Evolutionary conservation across 2,329 filamentous ascomycete genomes (phyloP), one percentile per base, ranked within the genome.

Genomic region (Chaetomium sp.): DNA sequence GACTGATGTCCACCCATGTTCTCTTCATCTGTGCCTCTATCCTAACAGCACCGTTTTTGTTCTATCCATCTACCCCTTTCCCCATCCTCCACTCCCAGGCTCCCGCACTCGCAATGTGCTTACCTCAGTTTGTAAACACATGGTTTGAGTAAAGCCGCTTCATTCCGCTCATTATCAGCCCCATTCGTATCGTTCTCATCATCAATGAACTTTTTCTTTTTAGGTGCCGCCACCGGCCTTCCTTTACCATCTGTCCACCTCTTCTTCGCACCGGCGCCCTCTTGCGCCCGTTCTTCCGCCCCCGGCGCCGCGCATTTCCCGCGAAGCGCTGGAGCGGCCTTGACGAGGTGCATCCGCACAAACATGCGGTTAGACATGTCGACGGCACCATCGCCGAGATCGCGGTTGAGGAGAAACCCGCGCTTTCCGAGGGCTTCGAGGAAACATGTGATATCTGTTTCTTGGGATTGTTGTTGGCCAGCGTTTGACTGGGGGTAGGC

Each of bases 311-410:
- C 82, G 61, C 87, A 83, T 74, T 95, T 95, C 32, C 91, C 91
- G 68, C 84, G 86, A 2, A 79, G 79, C 0, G 91, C 87, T 45
- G 83, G 75, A 19, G 83, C 84, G n/a, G 80, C 84, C 75, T 97
- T 99, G 65, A 91, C 77, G 71, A 99, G 99, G 65, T 87, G 84
- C 90, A 99, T 92, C 74, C 87, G 89, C 63, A 97, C 92, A 75
- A 99, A 99, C 94, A 99, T 99, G 74, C 88, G 95, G 74, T 99
- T 99, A 54, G 80, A 82, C 66, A 95, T 75, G 73, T 99, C 91
- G 8, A 95, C 79, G 0, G 86, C 82, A 14, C 55, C 52, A 47
- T 71, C 68, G 32, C 71, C 71, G 60, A 75, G 79, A 64, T 80
- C 81, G 7, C 82, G 82, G 64, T 87, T 87, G 35, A 96, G 78